Evolutionary conservation across 2,329 filamentous ascomycete species (phyloP).

Genomic region (Phialophora expanda): DNA sequence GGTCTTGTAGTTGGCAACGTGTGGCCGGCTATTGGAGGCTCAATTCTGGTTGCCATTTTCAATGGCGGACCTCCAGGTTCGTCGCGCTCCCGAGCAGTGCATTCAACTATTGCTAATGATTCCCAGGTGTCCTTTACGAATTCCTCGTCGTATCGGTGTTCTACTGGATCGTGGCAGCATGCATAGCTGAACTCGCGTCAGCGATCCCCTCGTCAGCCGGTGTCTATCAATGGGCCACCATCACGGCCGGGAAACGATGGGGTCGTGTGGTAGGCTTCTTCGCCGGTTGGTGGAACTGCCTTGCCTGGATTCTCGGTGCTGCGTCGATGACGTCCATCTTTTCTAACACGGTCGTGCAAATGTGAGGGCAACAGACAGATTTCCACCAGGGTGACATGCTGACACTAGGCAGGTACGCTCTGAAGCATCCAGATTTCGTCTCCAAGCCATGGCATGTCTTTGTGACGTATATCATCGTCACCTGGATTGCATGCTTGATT

Average conservation of each 20-base stretch:
- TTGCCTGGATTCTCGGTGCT: constrained; percentile 66
- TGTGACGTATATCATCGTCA: constrained; percentile 58
- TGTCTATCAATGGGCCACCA: constrained; percentile 67
- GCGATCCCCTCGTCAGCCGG: constrained; percentile 65
- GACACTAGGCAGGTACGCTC: constrained; percentile 50
- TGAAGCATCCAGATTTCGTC: constrained; percentile 60
- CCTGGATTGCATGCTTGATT: constrained; percentile 33
- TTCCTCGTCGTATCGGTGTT: constrained; percentile 59
- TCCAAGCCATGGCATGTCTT: constrained; percentile 65
- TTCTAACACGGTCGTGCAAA: constrained; percentile 62
- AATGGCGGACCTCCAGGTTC: constrained; percentile 34
- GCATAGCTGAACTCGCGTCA: constrained; percentile 65
- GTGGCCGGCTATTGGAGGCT: constrained; percentile 52
- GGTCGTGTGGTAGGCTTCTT: constrained; percentile 58
- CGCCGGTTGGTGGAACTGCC: constrained; percentile 53
- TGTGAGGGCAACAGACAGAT: constrained; percentile 63
- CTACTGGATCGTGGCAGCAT: constrained; percentile 65
- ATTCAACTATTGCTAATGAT: constrained; percentile 29
- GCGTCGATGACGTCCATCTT: constrained; percentile 65
- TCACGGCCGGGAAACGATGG: constrained; percentile 61
- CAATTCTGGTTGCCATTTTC: constrained; percentile 37
- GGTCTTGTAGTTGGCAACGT: constrained; percentile 68
- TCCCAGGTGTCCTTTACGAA: constrained; percentile 67
- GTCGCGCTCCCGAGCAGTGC: background rate
- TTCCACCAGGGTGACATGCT: background rate